Percentiles rank a stretch among this genome's conserved stretches.
These are phyloP conservation scores for Oemleria cerasiformis DNA, from an alignment of 306 rosid species.

Conservation along the genomic window DNA sequence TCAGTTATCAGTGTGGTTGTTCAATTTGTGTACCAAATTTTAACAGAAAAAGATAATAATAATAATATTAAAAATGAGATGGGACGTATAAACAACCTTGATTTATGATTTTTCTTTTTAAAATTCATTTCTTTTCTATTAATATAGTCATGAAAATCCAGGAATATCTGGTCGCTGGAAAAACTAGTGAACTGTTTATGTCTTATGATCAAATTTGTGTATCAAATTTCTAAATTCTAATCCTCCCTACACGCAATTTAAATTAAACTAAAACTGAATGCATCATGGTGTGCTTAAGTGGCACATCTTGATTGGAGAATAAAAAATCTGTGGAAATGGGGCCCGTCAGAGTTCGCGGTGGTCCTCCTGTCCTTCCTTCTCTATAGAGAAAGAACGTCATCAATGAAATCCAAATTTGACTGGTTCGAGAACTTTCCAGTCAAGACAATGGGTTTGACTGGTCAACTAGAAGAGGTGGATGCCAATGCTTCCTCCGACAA, in stretches of 20 bases:
- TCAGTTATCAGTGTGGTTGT: not conserved
- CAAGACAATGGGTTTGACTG: conserved; percentile 11
- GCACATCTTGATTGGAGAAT: not conserved
- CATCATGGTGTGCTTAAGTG: not conserved
- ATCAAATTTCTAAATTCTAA: no score
- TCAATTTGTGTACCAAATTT: not conserved
- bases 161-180: not conserved
- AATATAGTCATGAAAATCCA: not conserved
- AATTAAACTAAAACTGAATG: no score
- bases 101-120: no score
- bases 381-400: not conserved
- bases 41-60: not conserved
- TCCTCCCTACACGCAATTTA: no score
- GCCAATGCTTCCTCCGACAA: no score
- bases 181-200: not conserved
- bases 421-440: not conserved
- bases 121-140: not conserved
- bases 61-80: no score
- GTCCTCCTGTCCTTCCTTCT: not conserved
- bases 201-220: not conserved
- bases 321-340: not conserved
- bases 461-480: not conserved
- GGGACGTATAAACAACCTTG: no score
- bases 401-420: not conserved
- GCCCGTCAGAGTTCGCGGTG: not conserved